phyloP scores from a whole-genome alignment of 306 rosid species.

The Castanospermum australe region DNA sequence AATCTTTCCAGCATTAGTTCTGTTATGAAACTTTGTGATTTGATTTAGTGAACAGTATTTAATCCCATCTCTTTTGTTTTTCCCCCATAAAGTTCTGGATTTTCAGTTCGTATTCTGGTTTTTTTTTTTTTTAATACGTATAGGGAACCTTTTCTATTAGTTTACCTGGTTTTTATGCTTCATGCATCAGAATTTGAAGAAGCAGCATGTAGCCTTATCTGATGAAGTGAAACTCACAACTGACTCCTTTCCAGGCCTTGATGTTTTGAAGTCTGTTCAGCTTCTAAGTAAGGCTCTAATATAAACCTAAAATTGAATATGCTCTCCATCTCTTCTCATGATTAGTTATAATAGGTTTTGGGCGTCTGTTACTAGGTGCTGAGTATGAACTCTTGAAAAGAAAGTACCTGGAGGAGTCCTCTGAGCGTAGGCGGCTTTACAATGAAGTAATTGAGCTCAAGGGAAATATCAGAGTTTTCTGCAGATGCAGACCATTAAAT shows the following conservation, averaged over 20 bases:
- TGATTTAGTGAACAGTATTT: background rate
- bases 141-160: background rate
- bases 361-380: constrained; percentile 47
- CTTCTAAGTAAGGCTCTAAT: constrained; percentile 55
- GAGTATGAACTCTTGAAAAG: constrained; percentile 74
- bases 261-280: constrained; percentile 58
- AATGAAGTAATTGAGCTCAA: constrained; percentile 91
- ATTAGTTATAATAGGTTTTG: constrained; percentile 13
- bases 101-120: background rate
- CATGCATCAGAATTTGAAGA: constrained; percentile 68
- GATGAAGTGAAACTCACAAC: constrained; percentile 55
- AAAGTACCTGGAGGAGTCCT: constrained; percentile 65
- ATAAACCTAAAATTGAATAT: background rate
- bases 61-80: background rate
- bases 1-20: background rate
- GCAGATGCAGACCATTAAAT: constrained; percentile 92
- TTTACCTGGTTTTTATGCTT: constrained; percentile 10
- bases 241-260: constrained; percentile 63
- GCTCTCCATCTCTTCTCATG: background rate
- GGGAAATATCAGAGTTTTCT: constrained; percentile 93
- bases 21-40: background rate
- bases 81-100: background rate
- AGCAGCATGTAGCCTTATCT: constrained; percentile 51
- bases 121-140: background rate
- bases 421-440: constrained; percentile 77